A percentile compares a stretch with the other conserved stretches of the same genome.
phyloP scores from a whole-genome alignment of 352 stramenopile genomes.

The Phytophthora foliorum region DNA sequence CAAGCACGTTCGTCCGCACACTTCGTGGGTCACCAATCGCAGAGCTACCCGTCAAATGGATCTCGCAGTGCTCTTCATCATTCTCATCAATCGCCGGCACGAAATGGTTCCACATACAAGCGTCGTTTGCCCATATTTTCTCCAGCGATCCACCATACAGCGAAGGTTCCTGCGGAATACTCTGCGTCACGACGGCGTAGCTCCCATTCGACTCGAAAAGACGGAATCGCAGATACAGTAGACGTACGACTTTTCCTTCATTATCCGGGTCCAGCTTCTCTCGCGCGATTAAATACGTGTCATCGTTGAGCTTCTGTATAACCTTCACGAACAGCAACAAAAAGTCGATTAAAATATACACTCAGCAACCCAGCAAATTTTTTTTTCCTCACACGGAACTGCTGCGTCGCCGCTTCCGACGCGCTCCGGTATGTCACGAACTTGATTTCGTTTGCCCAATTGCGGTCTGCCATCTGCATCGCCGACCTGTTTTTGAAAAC shows the following conservation, averaged over 20 bases:
- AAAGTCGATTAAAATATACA: neutral
- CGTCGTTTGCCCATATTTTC: slow-evolving; percentile 54
- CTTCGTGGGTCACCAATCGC: slow-evolving; percentile 38
- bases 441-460: slow-evolving; percentile 57
- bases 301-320: slow-evolving; percentile 60
- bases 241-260: slow-evolving; percentile 37
- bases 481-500: slow-evolving; percentile 46
- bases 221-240: slow-evolving; percentile 58
- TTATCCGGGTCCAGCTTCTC: slow-evolving; percentile 46
- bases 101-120: slow-evolving; percentile 53
- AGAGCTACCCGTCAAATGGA: slow-evolving; percentile 50
- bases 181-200: slow-evolving; percentile 51
- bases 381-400: slow-evolving; percentile 34
- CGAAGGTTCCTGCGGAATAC: slow-evolving; percentile 26
- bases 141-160: slow-evolving; percentile 2
- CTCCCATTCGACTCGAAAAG: slow-evolving; percentile 48
- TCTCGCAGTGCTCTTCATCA: slow-evolving; percentile 46
- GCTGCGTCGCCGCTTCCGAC: slow-evolving; percentile 44
- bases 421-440: slow-evolving; percentile 55
- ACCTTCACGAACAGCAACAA: slow-evolving; percentile 32
- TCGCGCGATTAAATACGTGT: slow-evolving; percentile 60
- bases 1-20: slow-evolving; percentile 51
- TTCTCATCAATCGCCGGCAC: slow-evolving; percentile 35
- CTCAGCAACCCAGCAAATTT: neutral
- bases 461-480: slow-evolving; percentile 47